A percentile compares a stretch with the other conserved stretches of the same genome.
Conservation (phyloP, 225 moss, liverwort and hornwort species). For the Physcomitrellopsis africana region DNA sequence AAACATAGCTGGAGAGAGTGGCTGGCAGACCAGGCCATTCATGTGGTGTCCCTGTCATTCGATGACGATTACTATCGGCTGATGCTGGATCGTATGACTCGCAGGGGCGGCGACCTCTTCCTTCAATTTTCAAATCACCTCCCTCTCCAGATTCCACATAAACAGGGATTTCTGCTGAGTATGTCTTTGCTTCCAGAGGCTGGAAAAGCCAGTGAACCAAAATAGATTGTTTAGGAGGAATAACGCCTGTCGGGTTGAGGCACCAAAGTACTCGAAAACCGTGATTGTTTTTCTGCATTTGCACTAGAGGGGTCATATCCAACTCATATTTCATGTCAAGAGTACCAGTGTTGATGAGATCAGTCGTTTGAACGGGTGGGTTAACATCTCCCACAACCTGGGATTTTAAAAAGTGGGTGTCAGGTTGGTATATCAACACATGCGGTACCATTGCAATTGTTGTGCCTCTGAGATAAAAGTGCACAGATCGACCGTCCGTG, state of each 20-base stretch:
- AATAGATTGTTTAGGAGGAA: constrained; percentile 80
- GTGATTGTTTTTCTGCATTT: constrained; percentile 68
- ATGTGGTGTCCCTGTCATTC: constrained; percentile 52
- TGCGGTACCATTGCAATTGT: constrained; percentile 60
- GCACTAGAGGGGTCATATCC: constrained; percentile 58
- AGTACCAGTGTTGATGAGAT: constrained; percentile 76
- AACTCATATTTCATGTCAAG: constrained; percentile 67
- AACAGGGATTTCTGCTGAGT: constrained; percentile 54
- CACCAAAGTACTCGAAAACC: constrained; percentile 88
- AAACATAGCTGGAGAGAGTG: constrained; percentile 63
- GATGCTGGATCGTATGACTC: constrained; percentile 44
- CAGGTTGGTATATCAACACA: constrained; percentile 67
- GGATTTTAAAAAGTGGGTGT: constrained; percentile 66
- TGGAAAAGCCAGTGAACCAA: constrained; percentile 90
- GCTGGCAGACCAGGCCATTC: constrained; percentile 84
- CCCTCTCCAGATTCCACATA: constrained; percentile 60
- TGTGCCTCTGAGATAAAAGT: constrained; percentile 69
- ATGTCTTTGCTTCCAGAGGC: constrained; percentile 76
- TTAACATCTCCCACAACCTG: constrained; percentile 66
- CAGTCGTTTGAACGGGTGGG: constrained; percentile 77
- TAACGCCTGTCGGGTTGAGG: constrained; percentile 72
- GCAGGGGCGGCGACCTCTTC: constrained; percentile 56
- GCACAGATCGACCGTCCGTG: constrained; percentile 75
- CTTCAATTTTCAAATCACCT: constrained; percentile 56
- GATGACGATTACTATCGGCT: constrained; percentile 51